Evolutionary conservation across 2,329 filamentous ascomycete genomes (phyloP), one percentile per base, ranked within the genome.

Genomic region (Aureobasidium sp.): DNA sequence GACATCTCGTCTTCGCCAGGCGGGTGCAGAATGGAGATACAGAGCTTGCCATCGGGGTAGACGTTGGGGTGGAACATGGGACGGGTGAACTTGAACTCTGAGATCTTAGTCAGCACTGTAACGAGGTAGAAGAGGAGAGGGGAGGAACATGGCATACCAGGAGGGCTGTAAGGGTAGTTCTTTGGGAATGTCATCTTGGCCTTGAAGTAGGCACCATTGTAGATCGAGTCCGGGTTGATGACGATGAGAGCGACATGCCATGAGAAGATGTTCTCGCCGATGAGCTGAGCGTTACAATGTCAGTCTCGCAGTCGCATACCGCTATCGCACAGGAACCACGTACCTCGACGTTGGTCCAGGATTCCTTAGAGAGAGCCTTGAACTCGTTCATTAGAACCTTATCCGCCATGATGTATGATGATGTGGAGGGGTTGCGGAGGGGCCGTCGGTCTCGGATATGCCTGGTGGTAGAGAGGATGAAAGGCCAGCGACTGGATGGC

Each of bases 1-100:
- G 92, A 96, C 80, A 92, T 93, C 67, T 89, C 85, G 71, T 97
- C 93, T 64, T 97, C 91, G 66, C 94, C 94, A 0, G 94, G 91
- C 21, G 85, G 83, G 75, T 99, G 93, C 11, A 99, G 85, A 69
- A 99, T 99, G 49, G 92, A 97, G 73, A 99, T 97, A 79, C 94
- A 97, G 48, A 97, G 83, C 67, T 87, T 87, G 68, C 93, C 93
- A 73, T 97, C 90, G 6, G 85, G 77, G 77, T 97, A 97, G 70
- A 99, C 87, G 74, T 99, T 99, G 3, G 93, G 93, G 74, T 99
- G 93, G 77, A 85, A 91, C 65, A 97, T 87, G 16, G 89, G 85
- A 37, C 82, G 82, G 21, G 85, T 73, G 77, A 99, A 97, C 66
- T 87, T 87, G 80, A 99, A 97, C 61, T 87, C 88, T 81, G 66